phyloP scores from a whole-genome alignment of 805 yeast genomes.

The Teunomyces lycoperdinae region DNA sequence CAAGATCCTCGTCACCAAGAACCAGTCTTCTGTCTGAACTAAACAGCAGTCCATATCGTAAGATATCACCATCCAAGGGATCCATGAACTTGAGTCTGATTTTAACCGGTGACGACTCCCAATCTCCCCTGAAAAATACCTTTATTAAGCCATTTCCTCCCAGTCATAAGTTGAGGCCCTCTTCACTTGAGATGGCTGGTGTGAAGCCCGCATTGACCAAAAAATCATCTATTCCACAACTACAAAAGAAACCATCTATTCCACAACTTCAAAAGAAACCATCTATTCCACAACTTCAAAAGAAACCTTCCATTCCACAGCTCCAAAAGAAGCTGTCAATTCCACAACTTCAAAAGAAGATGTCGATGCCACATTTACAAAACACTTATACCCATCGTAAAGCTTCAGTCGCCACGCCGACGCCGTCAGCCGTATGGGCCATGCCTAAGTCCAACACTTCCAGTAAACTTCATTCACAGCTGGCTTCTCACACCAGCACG shows the following conservation, averaged over 20 bases:
- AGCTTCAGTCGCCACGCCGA: slow-evolving; percentile 11
- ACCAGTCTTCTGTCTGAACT: slow-evolving; percentile 3
- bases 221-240: slow-evolving; percentile 13
- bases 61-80: slow-evolving; percentile 41
- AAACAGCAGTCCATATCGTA: slow-evolving; percentile 18
- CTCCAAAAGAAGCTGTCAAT: slow-evolving; percentile 18
- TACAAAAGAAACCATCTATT: slow-evolving; percentile 17
- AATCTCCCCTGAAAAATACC: slow-evolving; percentile 1
- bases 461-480: background rate
- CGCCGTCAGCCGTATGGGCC: background rate
- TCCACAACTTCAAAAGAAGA: slow-evolving; percentile 15
- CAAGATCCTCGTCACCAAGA: background rate
- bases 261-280: slow-evolving; percentile 13
- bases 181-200: slow-evolving; percentile 38
- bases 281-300: slow-evolving; percentile 7
- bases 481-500: background rate
- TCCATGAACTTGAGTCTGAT: slow-evolving; percentile 35
- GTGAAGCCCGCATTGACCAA: slow-evolving; percentile 14
- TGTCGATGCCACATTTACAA: slow-evolving; percentile 15
- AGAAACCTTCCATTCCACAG: slow-evolving; percentile 12
- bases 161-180: slow-evolving; percentile 20
- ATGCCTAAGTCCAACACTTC: slow-evolving; percentile 1
- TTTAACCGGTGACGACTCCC: slow-evolving; percentile 15
- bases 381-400: slow-evolving; percentile 11
- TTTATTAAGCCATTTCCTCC: slow-evolving; percentile 28